phyloP scores from a whole-genome alignment of 495 filamentous ascomycete species.

The Sabuloglossum arenarium region DNA sequence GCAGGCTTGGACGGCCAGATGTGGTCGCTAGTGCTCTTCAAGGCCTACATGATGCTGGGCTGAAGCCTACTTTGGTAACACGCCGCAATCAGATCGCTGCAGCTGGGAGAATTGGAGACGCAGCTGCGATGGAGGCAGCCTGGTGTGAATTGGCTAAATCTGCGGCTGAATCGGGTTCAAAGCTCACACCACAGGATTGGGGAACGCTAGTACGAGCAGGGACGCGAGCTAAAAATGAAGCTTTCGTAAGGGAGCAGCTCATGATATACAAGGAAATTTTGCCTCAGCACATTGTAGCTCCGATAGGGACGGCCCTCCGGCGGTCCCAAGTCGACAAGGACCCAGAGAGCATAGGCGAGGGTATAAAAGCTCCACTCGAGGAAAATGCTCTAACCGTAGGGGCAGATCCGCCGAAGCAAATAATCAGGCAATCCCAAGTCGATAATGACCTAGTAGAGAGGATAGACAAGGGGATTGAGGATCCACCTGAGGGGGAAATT shows the following conservation, averaged over 20 bases:
- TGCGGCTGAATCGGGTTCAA: background rate
- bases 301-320: background rate
- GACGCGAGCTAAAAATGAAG: background rate
- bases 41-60: conserved; percentile 10
- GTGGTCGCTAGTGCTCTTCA: conserved; percentile 14
- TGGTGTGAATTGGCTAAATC: conserved; percentile 7
- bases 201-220: background rate
- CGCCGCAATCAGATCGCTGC: conserved; percentile 16
- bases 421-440: background rate
- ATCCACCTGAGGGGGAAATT: background rate
- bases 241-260: background rate
- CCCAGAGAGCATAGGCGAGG: background rate
- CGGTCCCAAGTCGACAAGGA: background rate
- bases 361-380: background rate
- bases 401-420: background rate
- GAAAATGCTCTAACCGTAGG: background rate
- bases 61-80: conserved; percentile 17
- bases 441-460: background rate
- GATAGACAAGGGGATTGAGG: background rate
- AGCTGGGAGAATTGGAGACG: conserved; percentile 15
- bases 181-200: background rate
- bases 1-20: conserved; percentile 13
- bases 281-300: background rate
- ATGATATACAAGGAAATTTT: background rate
- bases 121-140: conserved; percentile 9